These are phyloP conservation scores for Penicillium nordicum DNA, from an alignment of 2,329 filamentous ascomycete species.

Conservation along the genomic window DNA sequence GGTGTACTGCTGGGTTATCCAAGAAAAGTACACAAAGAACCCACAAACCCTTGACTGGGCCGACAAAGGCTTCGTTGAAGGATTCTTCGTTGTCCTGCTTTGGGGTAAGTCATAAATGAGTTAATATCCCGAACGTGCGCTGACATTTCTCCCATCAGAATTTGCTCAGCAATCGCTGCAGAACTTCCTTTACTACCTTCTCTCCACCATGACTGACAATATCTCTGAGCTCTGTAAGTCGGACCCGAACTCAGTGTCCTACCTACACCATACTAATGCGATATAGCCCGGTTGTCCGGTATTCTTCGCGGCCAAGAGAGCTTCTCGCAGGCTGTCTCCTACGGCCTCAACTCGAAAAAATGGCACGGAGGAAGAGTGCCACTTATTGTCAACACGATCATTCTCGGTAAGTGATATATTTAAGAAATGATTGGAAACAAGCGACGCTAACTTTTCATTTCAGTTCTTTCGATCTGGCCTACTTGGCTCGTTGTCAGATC, in stretches of 20 bases:
- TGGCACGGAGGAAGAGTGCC: conserved; percentile 45
- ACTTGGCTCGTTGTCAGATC: conserved; percentile 27
- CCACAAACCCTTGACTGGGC: conserved; percentile 43
- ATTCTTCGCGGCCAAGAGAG: conserved; percentile 47
- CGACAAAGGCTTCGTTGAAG: conserved; percentile 45
- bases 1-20: conserved; percentile 53
- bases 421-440: background rate
- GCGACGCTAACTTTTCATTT: background rate
- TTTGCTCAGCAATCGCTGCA: conserved; percentile 53
- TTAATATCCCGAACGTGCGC: background rate
- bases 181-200: conserved; percentile 57
- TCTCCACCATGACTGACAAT: conserved; percentile 55
- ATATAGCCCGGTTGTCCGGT: conserved; percentile 38
- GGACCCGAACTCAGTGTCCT: fast-evolving
- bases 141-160: conserved; percentile 10
- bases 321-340: conserved; percentile 45
- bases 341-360: conserved; percentile 43
- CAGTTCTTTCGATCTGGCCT: conserved; percentile 26
- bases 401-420: conserved; percentile 24
- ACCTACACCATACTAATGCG: conserved; percentile 4
- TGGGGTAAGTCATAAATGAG: conserved; percentile 35
- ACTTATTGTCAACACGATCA: conserved; percentile 40
- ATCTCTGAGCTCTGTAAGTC: conserved; percentile 47
- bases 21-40: conserved; percentile 49
- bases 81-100: conserved; percentile 49